Percentiles rank a stretch among this genome's conserved stretches.
Conservation (phyloP, 1,284 basidiomycete species). For the Marasmius sp. region DNA sequence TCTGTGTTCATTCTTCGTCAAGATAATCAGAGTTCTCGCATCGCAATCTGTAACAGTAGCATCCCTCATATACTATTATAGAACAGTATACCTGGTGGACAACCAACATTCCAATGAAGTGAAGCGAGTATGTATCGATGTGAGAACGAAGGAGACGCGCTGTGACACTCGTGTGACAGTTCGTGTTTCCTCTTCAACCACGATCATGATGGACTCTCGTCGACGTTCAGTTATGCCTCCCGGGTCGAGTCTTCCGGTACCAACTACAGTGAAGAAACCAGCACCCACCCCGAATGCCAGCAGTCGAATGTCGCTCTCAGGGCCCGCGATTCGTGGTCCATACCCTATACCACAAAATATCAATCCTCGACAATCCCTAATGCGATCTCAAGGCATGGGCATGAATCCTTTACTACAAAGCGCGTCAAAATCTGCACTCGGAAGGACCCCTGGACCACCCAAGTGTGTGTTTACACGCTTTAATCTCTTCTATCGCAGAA, state of each 20-base stretch:
- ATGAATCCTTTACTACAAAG: slow-evolving; percentile 68
- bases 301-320: slow-evolving; percentile 67
- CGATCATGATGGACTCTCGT: slow-evolving; percentile 44
- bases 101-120: not conserved
- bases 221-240: slow-evolving; percentile 63
- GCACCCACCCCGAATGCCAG: slow-evolving; percentile 29
- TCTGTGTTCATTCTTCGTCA: not conserved
- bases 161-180: not conserved
- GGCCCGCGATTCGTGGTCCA: slow-evolving; percentile 59
- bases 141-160: not conserved
- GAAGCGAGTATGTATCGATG: not conserved
- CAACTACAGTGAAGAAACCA: slow-evolving; percentile 70
- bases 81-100: not conserved
- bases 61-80: not conserved
- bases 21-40: not conserved
- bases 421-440: slow-evolving; percentile 63
- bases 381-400: slow-evolving; percentile 63
- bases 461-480: slow-evolving; percentile 44
- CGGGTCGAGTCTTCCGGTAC: slow-evolving; percentile 53
- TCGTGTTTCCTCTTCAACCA: slow-evolving; percentile 12
- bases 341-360: slow-evolving; percentile 47
- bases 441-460: slow-evolving; percentile 67
- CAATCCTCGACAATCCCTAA: slow-evolving; percentile 66
- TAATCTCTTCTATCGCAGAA: slow-evolving; percentile 1
- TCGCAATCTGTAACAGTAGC: slow-evolving; percentile 1